Conservation (phyloP, 257 asterid species). For the Ocimum tenuiflorum region DNA sequence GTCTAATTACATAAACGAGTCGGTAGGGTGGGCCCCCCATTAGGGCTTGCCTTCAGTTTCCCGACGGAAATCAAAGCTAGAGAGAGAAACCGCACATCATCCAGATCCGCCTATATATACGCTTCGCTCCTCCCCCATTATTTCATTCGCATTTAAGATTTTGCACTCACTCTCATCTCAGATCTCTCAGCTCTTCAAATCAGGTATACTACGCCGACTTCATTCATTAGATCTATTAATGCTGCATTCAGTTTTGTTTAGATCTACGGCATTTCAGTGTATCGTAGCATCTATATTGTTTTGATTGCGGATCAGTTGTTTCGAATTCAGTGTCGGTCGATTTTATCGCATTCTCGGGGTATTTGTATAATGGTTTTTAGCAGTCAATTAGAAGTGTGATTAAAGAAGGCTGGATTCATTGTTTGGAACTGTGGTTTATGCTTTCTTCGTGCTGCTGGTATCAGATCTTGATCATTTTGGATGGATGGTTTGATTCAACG, state of each 20-base stretch:
- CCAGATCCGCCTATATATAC: constrained; percentile 28
- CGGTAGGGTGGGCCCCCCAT: constrained; percentile 4
- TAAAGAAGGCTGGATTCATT: background rate
- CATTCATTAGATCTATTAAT: constrained; percentile 10
- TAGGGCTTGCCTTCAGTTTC: background rate
- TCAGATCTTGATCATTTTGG: constrained; percentile 18
- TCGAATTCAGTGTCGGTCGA: background rate
- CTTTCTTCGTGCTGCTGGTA: background rate
- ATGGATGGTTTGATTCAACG: background rate
- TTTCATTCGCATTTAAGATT: constrained; percentile 12
- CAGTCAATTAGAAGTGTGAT: background rate
- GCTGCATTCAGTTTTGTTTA: background rate
- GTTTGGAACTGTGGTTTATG: background rate
- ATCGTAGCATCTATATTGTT: background rate
- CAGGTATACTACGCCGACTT: constrained; percentile 21
- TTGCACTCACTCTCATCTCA: background rate
- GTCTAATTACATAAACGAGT: constrained; percentile 8
- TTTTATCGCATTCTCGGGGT: background rate
- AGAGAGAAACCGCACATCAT: constrained; percentile 16
- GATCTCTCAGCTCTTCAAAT: constrained; percentile 1
- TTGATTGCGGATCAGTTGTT: background rate
- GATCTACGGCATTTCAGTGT: constrained; percentile 12
- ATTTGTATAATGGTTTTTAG: background rate
- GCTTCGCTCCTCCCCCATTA: background rate
- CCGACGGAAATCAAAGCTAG: background rate